These are phyloP conservation scores for Mucor irregularis DNA, from an alignment of 371 early-diverging fungal genomes.

Conservation along the genomic window DNA sequence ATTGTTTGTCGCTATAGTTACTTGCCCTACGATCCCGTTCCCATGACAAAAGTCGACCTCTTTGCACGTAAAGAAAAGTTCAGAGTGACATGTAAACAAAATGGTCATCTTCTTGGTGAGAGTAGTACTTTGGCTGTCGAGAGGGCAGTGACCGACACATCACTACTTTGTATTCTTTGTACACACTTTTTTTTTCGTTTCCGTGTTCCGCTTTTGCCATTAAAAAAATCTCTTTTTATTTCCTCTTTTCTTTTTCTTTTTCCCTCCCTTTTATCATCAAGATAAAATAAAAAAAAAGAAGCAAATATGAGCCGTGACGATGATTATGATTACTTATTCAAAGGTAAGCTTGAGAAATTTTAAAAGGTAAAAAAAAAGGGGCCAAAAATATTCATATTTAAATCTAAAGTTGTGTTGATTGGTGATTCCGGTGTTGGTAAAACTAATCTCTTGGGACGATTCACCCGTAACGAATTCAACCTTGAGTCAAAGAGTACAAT, in stretches of 20 bases:
- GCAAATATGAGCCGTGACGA: conserved; percentile 20
- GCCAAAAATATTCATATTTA: not conserved
- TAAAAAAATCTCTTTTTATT: not conserved
- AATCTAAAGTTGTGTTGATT: conserved; percentile 91
- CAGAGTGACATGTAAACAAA: too few relatives aligned
- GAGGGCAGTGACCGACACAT: too few relatives aligned
- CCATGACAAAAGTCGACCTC: too few relatives aligned
- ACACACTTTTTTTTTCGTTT: not conserved
- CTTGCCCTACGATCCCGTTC: too few relatives aligned
- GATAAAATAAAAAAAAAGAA: not conserved
- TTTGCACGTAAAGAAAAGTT: too few relatives aligned
- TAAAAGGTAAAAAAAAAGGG: not conserved
- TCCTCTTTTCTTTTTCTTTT: not conserved
- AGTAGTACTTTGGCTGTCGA: not conserved
- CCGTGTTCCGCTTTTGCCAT: conserved; percentile 6
- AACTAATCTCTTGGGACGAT: conserved; percentile 97
- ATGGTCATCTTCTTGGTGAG: too few relatives aligned
- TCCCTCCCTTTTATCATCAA: not conserved
- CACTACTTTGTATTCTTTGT: too few relatives aligned
- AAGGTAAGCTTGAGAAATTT: conserved; percentile 10
- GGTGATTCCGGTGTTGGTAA: conserved; percentile 99
- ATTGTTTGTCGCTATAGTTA: too few relatives aligned
- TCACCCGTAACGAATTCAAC: conserved; percentile 98
- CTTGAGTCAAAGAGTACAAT: conserved; percentile 98
- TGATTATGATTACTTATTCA: conserved; percentile 28